Evolutionary conservation across 1,139 yeast genomes (phyloP).

Genomic region (Suhomyces terraborum): DNA sequence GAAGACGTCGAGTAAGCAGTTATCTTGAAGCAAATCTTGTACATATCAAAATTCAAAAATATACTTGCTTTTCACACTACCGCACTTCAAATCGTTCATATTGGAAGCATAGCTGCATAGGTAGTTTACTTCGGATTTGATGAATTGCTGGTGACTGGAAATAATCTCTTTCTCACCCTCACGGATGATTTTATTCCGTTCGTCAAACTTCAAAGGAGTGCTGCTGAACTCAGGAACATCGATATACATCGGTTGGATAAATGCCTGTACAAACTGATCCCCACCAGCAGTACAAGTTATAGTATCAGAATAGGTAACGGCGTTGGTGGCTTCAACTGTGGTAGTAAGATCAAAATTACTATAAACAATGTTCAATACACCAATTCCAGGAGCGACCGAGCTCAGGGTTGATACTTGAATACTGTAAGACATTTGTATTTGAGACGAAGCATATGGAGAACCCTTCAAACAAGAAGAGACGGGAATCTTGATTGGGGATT

Average conservation of each 20-base stretch:
- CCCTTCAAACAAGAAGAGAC: conserved; percentile 13
- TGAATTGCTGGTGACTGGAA: conserved; percentile 3
- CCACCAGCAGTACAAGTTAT: conserved; percentile 20
- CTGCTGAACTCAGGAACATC: conserved; percentile 17
- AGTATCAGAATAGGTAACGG: conserved; percentile 15
- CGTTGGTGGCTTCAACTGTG: neutral
- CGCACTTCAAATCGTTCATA: conserved; percentile 8
- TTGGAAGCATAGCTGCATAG: conserved; percentile 8
- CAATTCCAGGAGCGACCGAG: neutral
- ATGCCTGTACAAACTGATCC: conserved; percentile 23
- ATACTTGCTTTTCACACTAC: conserved; percentile 3
- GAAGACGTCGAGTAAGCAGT: conserved; percentile 38
- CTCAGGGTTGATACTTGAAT: conserved; percentile 3
- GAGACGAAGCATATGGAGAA: conserved; percentile 3
- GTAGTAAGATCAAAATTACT: neutral
- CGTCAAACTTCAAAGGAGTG: conserved; percentile 15
- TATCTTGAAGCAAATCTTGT: neutral
- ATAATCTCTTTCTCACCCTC: conserved; percentile 1
- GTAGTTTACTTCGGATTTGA: conserved; percentile 8
- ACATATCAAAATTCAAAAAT: conserved; percentile 4
- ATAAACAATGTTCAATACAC: conserved; percentile 1
- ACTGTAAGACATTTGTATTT: conserved; percentile 8
- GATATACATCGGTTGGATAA: conserved; percentile 16
- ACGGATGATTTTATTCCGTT: neutral
- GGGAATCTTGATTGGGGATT: conserved; percentile 5